phyloP scores from a whole-genome alignment of 176 grass and related monocot genomes.

The Pontederia paniculata region DNA sequence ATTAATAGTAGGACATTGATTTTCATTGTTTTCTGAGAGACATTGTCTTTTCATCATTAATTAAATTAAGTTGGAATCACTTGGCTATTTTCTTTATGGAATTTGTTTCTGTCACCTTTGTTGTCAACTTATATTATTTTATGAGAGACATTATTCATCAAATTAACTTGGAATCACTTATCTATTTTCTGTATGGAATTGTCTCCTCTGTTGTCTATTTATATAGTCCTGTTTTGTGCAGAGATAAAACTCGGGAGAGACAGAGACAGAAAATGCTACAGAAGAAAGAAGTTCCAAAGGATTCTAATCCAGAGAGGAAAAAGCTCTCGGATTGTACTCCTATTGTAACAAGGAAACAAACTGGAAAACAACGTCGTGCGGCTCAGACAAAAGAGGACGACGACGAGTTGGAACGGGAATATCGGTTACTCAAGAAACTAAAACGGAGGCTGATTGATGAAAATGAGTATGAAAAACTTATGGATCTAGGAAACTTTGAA shows the following conservation, averaged over 20 bases:
- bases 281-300: constrained; percentile 35
- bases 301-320: constrained; percentile 40
- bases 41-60: too few species aligned
- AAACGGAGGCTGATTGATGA: constrained; percentile 73
- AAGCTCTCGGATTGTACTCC: constrained; percentile 2
- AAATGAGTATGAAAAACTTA: constrained; percentile 73
- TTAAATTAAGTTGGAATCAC: too few species aligned
- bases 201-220: neutral
- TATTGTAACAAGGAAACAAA: constrained; percentile 63
- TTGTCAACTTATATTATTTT: neutral
- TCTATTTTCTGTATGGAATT: too few species aligned
- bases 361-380: constrained; percentile 50
- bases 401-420: constrained; percentile 71
- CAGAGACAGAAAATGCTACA: constrained; percentile 64
- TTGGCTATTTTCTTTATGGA: too few species aligned
- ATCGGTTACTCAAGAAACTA: constrained; percentile 72
- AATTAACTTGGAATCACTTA: neutral
- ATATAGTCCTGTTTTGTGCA: constrained; percentile 13
- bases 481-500: constrained; percentile 38
- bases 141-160: too few species aligned
- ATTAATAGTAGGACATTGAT: too few species aligned
- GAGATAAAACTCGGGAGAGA: constrained; percentile 78
- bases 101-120: too few species aligned
- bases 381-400: constrained; percentile 84
- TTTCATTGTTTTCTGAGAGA: too few species aligned